These are phyloP conservation scores for Fusarium sp. DNA, from an alignment of 2,329 filamentous ascomycete genomes.

Conservation along the genomic window DNA sequence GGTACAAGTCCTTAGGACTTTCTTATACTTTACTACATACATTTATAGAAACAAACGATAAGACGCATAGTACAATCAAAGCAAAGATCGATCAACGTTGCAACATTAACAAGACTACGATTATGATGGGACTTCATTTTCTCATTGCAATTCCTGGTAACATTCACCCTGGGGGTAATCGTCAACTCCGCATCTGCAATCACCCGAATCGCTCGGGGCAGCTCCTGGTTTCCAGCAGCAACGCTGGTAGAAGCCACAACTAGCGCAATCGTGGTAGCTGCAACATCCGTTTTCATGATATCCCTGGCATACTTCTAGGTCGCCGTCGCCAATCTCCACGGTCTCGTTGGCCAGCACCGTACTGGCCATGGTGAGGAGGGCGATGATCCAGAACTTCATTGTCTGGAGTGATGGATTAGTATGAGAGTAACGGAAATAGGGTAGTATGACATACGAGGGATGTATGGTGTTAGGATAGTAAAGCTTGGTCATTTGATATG, in stretches of 20 bases:
- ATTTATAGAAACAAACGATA: not conserved
- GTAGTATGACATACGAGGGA: too few species aligned
- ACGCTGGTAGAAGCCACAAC: not conserved
- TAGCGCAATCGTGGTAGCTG: too few species aligned
- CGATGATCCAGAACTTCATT: not conserved
- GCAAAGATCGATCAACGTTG: not conserved
- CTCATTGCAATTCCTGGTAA: fast-evolving
- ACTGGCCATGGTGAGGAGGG: not conserved
- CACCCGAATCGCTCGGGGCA: not conserved
- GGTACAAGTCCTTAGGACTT: not conserved
- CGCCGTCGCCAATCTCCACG: not conserved
- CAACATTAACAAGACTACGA: fast-evolving
- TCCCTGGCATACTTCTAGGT: not conserved
- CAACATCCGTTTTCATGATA: not conserved
- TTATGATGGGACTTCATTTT: not conserved
- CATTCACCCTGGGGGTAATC: not conserved
- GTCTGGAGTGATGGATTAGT: not conserved
- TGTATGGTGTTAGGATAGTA: not conserved
- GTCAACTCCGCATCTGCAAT: not conserved
- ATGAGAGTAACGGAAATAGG: too few species aligned
- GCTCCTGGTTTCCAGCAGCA: not conserved
- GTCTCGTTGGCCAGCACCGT: not conserved
- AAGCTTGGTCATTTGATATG: too few species aligned
- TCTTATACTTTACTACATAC: not conserved
- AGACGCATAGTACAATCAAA: not conserved